Evolutionary conservation across 2,329 filamentous ascomycete species (phyloP), one percentile per base, ranked within the genome.

Genomic region (Lecanosticta acicola): DNA sequence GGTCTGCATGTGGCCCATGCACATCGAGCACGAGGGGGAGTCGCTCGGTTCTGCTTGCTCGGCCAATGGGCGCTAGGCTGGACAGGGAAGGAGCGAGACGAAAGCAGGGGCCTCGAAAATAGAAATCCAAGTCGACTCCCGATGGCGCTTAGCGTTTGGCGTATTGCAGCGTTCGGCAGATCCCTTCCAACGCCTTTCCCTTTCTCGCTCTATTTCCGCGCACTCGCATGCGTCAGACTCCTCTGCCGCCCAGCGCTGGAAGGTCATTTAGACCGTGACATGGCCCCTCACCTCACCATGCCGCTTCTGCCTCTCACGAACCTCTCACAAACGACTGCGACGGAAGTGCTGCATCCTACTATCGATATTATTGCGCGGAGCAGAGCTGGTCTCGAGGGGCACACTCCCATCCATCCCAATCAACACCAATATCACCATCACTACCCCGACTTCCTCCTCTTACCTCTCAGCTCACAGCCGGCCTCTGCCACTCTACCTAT

Each of bases 181-280:
- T 29, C 35, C n/a, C 35, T 19, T 19, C 35, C 35, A 38, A 38
- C 35, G 37, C 19, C 14, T 39, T 8, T 3, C 37, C 37, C 17
- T 39, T 39, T 39, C 18, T 14, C n/a, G 13, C 37, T 24, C 37
- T 39, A 39, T 39, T 39, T 39, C 18, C 37, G 37, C 24, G 5
- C 24, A 29, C 24, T 29, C 24, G 24, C 24, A 29, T 29, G 24
- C 24, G 24, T 7, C 24, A 11, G 11, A 29, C 24, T 11, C 24
- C 7, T 29, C 5, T 11, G 24, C 24, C 24, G 24, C 7, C 5
- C 24, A 11, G 11, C 7, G 7, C 24, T 29, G 24, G 24, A 29
- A n/a, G n/a, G 24, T 7, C 24, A 5, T 7, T 29, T 29, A 29
- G 11, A 29, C 24, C 24, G 24, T 29, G 7, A 29, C 7, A 29